phyloP scores from a whole-genome alignment of 148 eudicot genomes.

The Vaccinium vitisidaea region DNA sequence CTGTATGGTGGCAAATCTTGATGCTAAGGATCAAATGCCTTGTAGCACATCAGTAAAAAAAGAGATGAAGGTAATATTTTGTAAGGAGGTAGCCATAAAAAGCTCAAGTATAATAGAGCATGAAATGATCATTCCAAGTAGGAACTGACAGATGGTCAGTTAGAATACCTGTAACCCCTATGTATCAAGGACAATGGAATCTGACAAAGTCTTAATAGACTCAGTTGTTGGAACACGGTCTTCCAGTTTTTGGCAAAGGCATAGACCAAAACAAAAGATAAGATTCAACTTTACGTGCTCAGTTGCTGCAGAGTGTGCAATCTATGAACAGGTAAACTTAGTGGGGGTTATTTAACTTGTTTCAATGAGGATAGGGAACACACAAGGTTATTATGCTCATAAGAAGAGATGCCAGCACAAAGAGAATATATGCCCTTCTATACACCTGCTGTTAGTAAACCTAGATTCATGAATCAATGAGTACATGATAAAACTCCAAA shows the following conservation, averaged over 20 bases:
- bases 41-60: slow-evolving; percentile 2
- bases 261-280: not conserved
- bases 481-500: not conserved
- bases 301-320: not conserved
- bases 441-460: not conserved
- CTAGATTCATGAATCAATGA: not conserved
- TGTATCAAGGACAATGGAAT: slow-evolving; percentile 1
- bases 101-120: not conserved
- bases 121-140: slow-evolving; percentile 6
- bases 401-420: slow-evolving; percentile 2
- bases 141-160: not conserved
- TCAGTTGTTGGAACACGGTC: not conserved
- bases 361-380: not conserved
- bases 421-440: not conserved
- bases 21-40: not conserved
- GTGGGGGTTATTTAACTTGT: not conserved
- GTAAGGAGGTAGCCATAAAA: not conserved
- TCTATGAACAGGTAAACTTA: not conserved
- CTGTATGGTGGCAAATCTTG: not conserved
- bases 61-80: not conserved
- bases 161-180: not conserved
- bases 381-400: not conserved
- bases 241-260: not conserved
- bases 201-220: not conserved
- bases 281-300: not conserved